Percentiles rank a stretch among this genome's conserved stretches.
Conservation (phyloP, 192 early-diverging fungal species). For the Spizellomyces sp. region DNA sequence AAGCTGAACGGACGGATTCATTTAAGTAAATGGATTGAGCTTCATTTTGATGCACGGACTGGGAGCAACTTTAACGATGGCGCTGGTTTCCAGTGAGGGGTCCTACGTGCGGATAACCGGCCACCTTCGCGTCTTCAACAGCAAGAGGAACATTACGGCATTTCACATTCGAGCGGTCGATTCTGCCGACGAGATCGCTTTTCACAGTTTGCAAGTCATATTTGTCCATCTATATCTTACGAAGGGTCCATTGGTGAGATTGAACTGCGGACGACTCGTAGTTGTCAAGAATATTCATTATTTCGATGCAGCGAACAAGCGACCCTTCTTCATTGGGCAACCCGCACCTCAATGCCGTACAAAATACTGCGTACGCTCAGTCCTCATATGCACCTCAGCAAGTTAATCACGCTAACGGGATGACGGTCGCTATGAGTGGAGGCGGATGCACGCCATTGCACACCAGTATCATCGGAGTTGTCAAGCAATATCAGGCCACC, state of each 20-base stretch:
- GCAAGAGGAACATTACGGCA: conserved; percentile 53
- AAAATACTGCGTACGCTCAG: neutral
- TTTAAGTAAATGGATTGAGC: neutral
- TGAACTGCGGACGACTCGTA: too few relatives aligned
- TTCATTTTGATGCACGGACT: neutral
- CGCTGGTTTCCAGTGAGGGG: conserved; percentile 44
- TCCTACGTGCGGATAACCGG: conserved; percentile 77
- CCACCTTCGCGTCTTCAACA: conserved; percentile 64
- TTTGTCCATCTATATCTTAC: conserved; percentile 65
- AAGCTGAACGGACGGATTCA: conserved; percentile 21
- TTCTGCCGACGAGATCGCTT: conserved; percentile 76
- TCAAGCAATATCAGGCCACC: conserved; percentile 16
- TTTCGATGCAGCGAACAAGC: neutral
- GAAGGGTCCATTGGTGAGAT: conserved; percentile 35
- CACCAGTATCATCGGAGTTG: conserved; percentile 16
- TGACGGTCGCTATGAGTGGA: neutral
- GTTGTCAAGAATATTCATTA: conserved; percentile 11
- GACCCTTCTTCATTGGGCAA: neutral
- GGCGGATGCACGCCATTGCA: conserved; percentile 23
- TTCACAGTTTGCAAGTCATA: conserved; percentile 72
- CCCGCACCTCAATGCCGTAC: neutral
- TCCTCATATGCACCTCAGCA: conserved; percentile 3
- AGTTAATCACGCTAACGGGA: neutral
- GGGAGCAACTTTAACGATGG: neutral
- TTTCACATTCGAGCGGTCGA: conserved; percentile 64